Evolutionary conservation across 2,329 filamentous ascomycete species (phyloP).

Genomic region (Exophiala oligosperma): DNA sequence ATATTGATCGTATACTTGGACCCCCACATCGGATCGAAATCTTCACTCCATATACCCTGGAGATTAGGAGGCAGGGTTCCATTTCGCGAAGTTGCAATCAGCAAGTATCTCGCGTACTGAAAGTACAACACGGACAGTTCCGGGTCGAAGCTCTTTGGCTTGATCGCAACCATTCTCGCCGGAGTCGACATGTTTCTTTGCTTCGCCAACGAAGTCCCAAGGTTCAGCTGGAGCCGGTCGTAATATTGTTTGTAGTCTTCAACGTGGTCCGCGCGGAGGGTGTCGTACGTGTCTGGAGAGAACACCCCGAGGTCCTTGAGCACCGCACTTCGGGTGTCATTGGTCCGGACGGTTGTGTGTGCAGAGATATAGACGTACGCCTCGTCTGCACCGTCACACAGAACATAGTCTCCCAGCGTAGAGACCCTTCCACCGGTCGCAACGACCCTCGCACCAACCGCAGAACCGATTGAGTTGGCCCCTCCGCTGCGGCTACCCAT

Average conservation of each 20-base stretch:
- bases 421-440: slow-evolving; percentile 32
- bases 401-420: slow-evolving; percentile 37
- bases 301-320: background rate
- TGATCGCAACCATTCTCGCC: no score
- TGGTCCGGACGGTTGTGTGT: slow-evolving; percentile 40
- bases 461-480: slow-evolving; percentile 35
- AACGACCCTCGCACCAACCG: slow-evolving; percentile 34
- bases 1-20: slow-evolving; percentile 61
- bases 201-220: background rate
- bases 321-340: background rate
- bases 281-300: background rate
- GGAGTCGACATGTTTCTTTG: background rate
- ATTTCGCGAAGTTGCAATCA: slow-evolving; percentile 55
- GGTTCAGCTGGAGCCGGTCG: background rate
- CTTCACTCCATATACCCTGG: slow-evolving; percentile 57
- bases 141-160: no score
- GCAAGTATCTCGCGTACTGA: slow-evolving; percentile 44
- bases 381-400: slow-evolving; percentile 37
- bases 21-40: slow-evolving; percentile 50
- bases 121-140: no score
- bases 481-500: slow-evolving; percentile 43
- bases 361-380: slow-evolving; percentile 41
- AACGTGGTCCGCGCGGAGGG: background rate
- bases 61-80: slow-evolving; percentile 56
- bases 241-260: slow-evolving; percentile 4